A percentile compares a stretch with the other conserved stretches of the same genome.
phyloP scores from a whole-genome alignment of 2,329 filamentous ascomycete genomes.

The Stemphylium lycopersici region DNA sequence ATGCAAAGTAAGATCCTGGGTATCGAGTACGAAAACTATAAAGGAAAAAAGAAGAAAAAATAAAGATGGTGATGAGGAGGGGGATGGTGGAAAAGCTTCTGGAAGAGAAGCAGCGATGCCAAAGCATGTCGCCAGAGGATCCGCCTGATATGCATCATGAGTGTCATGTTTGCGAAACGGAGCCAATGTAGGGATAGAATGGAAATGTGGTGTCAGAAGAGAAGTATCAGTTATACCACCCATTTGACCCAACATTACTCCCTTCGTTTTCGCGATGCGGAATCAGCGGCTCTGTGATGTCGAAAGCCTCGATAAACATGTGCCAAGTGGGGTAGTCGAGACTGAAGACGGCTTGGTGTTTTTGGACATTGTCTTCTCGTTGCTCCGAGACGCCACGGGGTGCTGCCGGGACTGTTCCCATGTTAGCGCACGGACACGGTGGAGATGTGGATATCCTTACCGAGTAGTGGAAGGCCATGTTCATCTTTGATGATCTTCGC shows the following conservation, averaged over 20 bases:
- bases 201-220: background rate
- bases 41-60: background rate
- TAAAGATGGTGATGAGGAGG: background rate
- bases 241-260: conserved; percentile 27
- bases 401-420: conserved; percentile 50
- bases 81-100: background rate
- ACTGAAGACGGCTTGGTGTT: conserved; percentile 84
- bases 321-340: conserved; percentile 87
- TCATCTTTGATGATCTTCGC: conserved; percentile 76
- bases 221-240: conserved; percentile 32
- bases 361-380: conserved; percentile 59
- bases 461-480: conserved; percentile 75
- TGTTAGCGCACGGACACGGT: conserved; percentile 2
- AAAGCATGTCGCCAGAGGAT: background rate
- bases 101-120: background rate
- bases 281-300: conserved; percentile 82
- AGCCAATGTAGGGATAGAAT: background rate
- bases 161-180: background rate
- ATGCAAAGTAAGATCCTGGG: conserved; percentile 3
- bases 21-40: conserved; percentile 9
- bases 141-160: background rate
- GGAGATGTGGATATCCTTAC: conserved; percentile 60
- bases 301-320: conserved; percentile 75
- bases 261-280: conserved; percentile 66
- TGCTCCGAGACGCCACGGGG: conserved; percentile 59